Evolutionary conservation across 2,329 filamentous ascomycete genomes (phyloP), one percentile per base, ranked within the genome.

Genomic region (Ceratocystis papillata): DNA sequence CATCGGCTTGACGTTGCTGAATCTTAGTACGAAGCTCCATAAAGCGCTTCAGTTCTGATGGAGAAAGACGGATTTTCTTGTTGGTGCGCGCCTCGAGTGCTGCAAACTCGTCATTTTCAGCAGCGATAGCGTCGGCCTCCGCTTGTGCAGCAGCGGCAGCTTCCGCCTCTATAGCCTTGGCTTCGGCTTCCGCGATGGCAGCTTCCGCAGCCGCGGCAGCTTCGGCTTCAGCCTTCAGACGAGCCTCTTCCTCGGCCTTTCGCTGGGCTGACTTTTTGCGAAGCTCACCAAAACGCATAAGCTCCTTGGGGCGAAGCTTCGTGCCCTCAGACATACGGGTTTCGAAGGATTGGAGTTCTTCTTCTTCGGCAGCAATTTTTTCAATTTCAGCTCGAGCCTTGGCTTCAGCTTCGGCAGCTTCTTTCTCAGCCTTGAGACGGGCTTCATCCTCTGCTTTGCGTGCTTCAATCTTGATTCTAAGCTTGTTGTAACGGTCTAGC

Each of bases 371-470:
- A 7, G 57, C 73, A 45, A 71, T 70, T 30, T 69, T 70, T 50
- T 72, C 72, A 62, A 70, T 72, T 69, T 74, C 68, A 69, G 74
- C 71, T 70, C 74, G 59, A 25, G 66, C 59, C 22, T 45, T 15
- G 25, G 57, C 63, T 50, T 65, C 57, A n/a, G 66, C 63, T 53
- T 63, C 46, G 2, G 62, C 62, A 20, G 63, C 60, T 15, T 63
- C 59, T 46, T 65, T 60, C 28, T 63, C 66, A n/a, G 22, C 63
- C 41, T 65, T 30, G 7, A 57, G 37, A 37, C 41, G 48, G 12
- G 63, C 60, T 17, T 62, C 60, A n/a, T 65, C 48, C 44, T 64
- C 64, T 0, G 61, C 67, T n/a, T 57, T 61, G 8, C 50, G 64
- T 8, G 48, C 37, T 44, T 65, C 63, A n/a, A 65, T 44, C 25